These are phyloP conservation scores for Nicotiana rustica DNA, from an alignment of 305 asterid species.

Conservation along the genomic window DNA sequence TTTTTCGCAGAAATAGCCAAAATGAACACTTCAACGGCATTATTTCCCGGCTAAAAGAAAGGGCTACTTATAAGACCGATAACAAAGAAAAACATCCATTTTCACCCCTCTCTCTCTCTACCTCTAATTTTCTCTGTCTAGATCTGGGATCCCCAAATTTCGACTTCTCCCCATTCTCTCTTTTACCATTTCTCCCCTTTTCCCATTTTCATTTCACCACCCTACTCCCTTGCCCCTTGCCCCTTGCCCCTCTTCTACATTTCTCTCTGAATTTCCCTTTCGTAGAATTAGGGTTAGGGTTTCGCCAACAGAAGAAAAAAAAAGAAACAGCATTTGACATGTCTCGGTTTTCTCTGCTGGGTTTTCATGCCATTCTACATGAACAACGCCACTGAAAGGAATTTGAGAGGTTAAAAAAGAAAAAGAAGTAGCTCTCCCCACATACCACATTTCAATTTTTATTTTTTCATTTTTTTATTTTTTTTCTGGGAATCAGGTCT, in stretches of 20 bases:
- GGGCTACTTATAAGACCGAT: constrained; percentile 12
- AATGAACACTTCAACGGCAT: constrained; percentile 53
- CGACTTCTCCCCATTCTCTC: constrained; percentile 37
- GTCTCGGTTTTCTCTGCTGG: constrained; percentile 21
- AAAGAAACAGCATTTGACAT: neutral
- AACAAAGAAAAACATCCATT: constrained; percentile 32
- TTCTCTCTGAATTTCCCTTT: constrained; percentile 30
- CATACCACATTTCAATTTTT: neutral
- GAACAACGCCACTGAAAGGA: neutral
- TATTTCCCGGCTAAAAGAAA: constrained; percentile 47
- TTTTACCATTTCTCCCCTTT: constrained; percentile 30
- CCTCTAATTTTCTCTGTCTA: constrained; percentile 45
- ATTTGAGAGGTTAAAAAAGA: constrained; percentile 28
- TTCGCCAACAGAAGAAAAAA: constrained; percentile 21
- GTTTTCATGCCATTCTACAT: constrained; percentile 34
- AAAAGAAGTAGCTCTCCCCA: neutral
- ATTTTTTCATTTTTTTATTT: neutral
- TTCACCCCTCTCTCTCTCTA: constrained; percentile 38
- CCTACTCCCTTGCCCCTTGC: constrained; percentile 31
- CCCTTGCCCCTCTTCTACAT: constrained; percentile 33
- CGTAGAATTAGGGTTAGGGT: constrained; percentile 55
- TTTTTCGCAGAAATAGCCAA: neutral
- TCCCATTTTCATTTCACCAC: constrained; percentile 24
- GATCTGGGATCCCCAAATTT: constrained; percentile 56
- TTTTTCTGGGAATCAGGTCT: constrained; percentile 54